Percentiles rank a stretch among this genome's conserved stretches.
Evolutionary conservation across 2,329 filamentous ascomycete genomes (phyloP).

Genomic region (Lasiodiplodia citricola): DNA sequence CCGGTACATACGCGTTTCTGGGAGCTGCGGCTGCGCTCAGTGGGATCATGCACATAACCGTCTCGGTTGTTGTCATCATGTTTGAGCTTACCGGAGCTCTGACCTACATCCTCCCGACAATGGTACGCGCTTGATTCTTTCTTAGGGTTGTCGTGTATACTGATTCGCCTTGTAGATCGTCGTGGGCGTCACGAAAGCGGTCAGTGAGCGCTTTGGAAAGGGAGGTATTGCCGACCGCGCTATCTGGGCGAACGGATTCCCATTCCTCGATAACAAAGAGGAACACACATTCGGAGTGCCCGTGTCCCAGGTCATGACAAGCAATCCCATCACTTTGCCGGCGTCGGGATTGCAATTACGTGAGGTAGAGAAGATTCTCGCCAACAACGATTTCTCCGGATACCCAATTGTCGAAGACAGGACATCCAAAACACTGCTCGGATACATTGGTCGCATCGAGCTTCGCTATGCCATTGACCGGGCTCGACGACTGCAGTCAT

Average conservation of each 20-base stretch:
- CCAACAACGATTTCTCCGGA: slow-evolving; percentile 83
- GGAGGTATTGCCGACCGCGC: slow-evolving; percentile 96
- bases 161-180: slow-evolving; percentile 66
- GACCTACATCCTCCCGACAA: slow-evolving; percentile 95
- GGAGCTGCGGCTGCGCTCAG: slow-evolving; percentile 89
- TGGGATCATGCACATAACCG: slow-evolving; percentile 97
- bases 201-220: slow-evolving; percentile 89
- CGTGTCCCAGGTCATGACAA: slow-evolving; percentile 88
- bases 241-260: slow-evolving; percentile 99
- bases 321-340: slow-evolving; percentile 74
- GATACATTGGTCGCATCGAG: slow-evolving; percentile 93
- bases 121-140: slow-evolving; percentile 58
- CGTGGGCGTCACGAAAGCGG: slow-evolving; percentile 93
- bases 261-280: slow-evolving; percentile 96
- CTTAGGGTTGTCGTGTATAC: background rate
- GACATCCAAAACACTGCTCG: slow-evolving; percentile 73
- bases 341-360: slow-evolving; percentile 74
- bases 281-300: slow-evolving; percentile 96
- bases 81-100: slow-evolving; percentile 97
- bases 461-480: slow-evolving; percentile 88
- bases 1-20: slow-evolving; percentile 94
- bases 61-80: slow-evolving; percentile 99
- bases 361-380: slow-evolving; percentile 77
- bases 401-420: slow-evolving; percentile 87
- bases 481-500: slow-evolving; percentile 69